These are phyloP conservation scores for Colletotrichum lupini DNA, from an alignment of 2,329 filamentous ascomycete genomes.

Conservation along the genomic window DNA sequence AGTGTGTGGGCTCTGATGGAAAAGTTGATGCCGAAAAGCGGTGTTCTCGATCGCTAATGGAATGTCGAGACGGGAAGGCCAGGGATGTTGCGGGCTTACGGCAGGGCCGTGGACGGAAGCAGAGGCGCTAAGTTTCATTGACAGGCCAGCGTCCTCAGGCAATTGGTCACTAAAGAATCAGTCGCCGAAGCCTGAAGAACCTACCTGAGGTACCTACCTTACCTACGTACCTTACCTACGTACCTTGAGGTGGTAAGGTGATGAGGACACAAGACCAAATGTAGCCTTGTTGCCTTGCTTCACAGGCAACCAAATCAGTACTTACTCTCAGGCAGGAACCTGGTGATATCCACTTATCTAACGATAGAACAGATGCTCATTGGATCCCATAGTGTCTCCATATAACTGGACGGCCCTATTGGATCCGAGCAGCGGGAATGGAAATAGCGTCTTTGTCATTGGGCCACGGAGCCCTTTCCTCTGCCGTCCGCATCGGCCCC, in stretches of 20 bases:
- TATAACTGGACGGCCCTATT: neutral
- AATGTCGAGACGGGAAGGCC: slow-evolving; percentile 29
- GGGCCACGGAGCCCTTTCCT: slow-evolving; percentile 1
- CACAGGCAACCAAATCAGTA: slow-evolving; percentile 1
- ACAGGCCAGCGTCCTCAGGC: slow-evolving; percentile 1
- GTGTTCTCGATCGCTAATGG: slow-evolving; percentile 27
- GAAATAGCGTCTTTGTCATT: slow-evolving; percentile 28
- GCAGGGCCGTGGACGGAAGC: neutral
- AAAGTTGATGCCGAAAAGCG: slow-evolving; percentile 1
- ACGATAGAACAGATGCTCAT: neutral
- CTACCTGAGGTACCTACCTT: no score
- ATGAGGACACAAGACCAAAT: slow-evolving; percentile 2
- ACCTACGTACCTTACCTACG: no score
- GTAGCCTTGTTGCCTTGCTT: slow-evolving; percentile 17
- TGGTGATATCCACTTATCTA: neutral
- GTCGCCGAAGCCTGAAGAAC: slow-evolving; percentile 4
- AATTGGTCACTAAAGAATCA: slow-evolving; percentile 15
- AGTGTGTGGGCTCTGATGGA: neutral
- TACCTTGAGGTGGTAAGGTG: no score
- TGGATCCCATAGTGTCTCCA: neutral
- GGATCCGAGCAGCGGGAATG: slow-evolving; percentile 20
- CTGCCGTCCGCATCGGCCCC: neutral
- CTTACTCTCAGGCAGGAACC: neutral
- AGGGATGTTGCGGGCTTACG: neutral
- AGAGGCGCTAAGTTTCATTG: slow-evolving; percentile 22